Evolutionary conservation across 345 rosid genomes (phyloP), one percentile per base, ranked within the genome.

Genomic region (Laguncularia racemosa): DNA sequence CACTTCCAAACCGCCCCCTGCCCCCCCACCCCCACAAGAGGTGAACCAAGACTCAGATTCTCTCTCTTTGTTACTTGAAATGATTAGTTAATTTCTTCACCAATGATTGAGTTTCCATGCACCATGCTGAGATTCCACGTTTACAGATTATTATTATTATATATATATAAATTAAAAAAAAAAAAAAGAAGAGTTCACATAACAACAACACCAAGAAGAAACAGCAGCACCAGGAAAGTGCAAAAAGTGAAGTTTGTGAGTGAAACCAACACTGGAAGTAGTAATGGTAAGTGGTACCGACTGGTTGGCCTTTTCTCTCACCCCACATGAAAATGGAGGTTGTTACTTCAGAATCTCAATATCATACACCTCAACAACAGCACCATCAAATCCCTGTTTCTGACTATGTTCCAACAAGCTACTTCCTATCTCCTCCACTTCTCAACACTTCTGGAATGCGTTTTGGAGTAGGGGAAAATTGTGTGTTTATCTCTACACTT

Each of bases 241-340:
- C 9, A 33, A 6, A 6, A 63, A 68, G 66, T 74, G 85, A 80
- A 74, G 72, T 57, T 72, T 20, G 21, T 69, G 81, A 71, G 68
- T 65, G 78, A 79, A 52, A 69, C 55, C 50, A 66, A 20, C 76
- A 73, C 70, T 56, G 72, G 76, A 43, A 64, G 48, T n/a, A 46
- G 14, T 53, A 71, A 38, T 47, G 66, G 44, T 54, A 67, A 45
- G 40, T 47, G 66, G 44, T 54, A 67, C 43, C n/a, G 73, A 71
- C 80, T 86, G 90, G 84, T 59, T 86, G 95, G 4, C 83, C 84
- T 47, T 86, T 91, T 48, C 83, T 86, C 64, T 81, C 90, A 7
- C 81, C 95, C 52, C 82, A 76, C 61, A 76, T 82, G 84, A 85
- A 76, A 73, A 81, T 85, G 86, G 93, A 83, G 73, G 72, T 64